These are phyloP conservation scores for Zhuliangozyma parablackwelliae DNA, from an alignment of 1,139 yeast genomes.

Conservation along the genomic window DNA sequence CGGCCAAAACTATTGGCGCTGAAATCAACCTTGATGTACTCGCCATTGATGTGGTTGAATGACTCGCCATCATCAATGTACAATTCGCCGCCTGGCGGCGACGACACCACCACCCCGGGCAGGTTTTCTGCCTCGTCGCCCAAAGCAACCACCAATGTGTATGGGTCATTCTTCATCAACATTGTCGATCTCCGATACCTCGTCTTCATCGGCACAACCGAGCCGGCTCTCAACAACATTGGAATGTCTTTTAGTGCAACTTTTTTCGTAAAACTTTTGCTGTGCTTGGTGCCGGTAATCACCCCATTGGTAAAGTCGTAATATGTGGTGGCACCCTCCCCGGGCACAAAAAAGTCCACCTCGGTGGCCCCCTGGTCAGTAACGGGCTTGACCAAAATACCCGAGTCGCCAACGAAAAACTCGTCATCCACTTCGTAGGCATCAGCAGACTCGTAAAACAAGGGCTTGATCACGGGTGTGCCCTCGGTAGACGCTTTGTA, in stretches of 20 bases:
- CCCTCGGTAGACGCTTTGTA: conserved; percentile 59
- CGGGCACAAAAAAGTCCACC: conserved; percentile 60
- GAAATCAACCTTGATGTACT: conserved; percentile 27
- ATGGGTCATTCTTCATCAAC: conserved; percentile 79
- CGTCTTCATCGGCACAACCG: conserved; percentile 61
- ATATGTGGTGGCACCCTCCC: conserved; percentile 54
- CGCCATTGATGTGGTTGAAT: conserved; percentile 51
- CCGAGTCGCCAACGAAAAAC: conserved; percentile 71
- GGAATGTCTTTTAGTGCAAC: conserved; percentile 68
- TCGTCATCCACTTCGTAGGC: conserved; percentile 72
- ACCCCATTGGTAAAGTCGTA: conserved; percentile 50
- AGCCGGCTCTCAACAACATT: conserved; percentile 72
- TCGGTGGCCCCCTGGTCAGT: conserved; percentile 48
- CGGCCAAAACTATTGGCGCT: conserved; percentile 1
- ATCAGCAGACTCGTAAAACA: conserved; percentile 56
- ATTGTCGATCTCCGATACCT: conserved; percentile 77
- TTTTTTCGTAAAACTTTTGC: conserved; percentile 13
- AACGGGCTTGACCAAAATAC: conserved; percentile 79
- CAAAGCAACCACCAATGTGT: conserved; percentile 66
- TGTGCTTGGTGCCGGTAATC: conserved; percentile 2
- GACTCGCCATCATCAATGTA: conserved; percentile 86
- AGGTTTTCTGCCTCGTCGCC: conserved; percentile 28
- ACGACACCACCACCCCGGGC: too few species aligned
- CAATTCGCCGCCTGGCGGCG: conserved; percentile 41
- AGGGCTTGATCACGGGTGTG: conserved; percentile 69